Conservation (phyloP, 177 flowering plant genomes). For the Tripterygium wilfordii region DNA sequence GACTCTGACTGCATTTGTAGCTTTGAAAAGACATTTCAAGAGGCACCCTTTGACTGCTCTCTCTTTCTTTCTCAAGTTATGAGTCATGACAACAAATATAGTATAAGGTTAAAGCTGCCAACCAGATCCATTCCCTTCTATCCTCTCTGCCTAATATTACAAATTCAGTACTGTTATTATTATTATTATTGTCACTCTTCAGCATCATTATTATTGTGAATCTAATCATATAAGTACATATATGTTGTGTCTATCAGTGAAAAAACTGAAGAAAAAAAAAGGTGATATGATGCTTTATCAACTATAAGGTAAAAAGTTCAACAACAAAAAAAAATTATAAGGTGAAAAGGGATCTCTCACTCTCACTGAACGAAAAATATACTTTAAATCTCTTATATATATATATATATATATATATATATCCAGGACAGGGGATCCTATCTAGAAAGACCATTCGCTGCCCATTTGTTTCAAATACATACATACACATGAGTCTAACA, state of each 20-base stretch:
- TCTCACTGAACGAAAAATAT: too few species aligned
- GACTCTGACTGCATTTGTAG: constrained; percentile 6
- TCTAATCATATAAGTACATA: constrained; percentile 7
- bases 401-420: too few species aligned
- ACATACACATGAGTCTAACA: background rate
- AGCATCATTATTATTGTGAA: background rate
- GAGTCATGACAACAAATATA: background rate
- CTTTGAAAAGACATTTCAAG: constrained; percentile 23
- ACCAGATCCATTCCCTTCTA: constrained; percentile 16
- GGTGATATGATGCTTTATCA: too few species aligned
- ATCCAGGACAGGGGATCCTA: too few species aligned
- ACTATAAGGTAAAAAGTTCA: too few species aligned
- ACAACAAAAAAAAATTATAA: too few species aligned
- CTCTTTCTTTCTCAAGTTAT: constrained; percentile 9
- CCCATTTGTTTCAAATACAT: too few species aligned
- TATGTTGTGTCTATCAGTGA: constrained; percentile 29
- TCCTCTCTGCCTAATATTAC: constrained; percentile 1
- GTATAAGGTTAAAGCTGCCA: constrained; percentile 20
- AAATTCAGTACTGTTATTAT: too few species aligned
- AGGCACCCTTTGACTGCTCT: constrained; percentile 7
- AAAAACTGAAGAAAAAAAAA: constrained; percentile 18
- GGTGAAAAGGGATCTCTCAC: too few species aligned
- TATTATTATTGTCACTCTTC: too few species aligned
- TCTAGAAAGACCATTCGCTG: too few species aligned
- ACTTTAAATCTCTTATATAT: too few species aligned